Evolutionary conservation across 495 filamentous ascomycete species (phyloP).

Genomic region (Cenococcum geophilum): DNA sequence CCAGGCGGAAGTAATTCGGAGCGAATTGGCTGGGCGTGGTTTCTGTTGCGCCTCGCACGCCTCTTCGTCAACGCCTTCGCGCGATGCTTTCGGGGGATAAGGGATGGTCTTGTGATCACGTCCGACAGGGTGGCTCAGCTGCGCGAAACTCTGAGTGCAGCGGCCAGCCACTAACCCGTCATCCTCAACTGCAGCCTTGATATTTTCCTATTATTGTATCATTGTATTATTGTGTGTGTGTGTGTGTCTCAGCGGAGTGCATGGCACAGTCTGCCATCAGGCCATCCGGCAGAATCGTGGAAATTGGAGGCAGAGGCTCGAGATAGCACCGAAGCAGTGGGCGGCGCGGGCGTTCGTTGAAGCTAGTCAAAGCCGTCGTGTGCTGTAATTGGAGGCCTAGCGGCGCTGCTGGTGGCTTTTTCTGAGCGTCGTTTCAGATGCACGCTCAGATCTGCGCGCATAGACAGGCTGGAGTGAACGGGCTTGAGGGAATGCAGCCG

Average conservation of each 20-base stretch:
- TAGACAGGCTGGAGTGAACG: neutral
- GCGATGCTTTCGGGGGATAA: neutral
- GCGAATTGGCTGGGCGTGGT: neutral
- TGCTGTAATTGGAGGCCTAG: neutral
- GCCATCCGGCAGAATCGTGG: neutral
- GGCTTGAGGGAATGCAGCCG: neutral
- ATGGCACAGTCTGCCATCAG: neutral
- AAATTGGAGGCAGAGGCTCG: neutral
- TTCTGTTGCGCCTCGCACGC: neutral
- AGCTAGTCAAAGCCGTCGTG: no score
- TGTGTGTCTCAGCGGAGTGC: neutral
- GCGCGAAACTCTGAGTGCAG: neutral
- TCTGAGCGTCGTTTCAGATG: neutral
- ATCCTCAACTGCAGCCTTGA: neutral
- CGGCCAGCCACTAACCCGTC: neutral
- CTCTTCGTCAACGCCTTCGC: neutral
- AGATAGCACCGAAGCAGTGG: no score
- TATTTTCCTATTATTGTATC: no score
- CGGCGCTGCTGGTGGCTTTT: neutral
- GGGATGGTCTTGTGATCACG: neutral
- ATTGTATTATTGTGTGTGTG: neutral
- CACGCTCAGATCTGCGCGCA: neutral
- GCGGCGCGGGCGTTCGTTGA: no score
- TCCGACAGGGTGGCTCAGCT: slow-evolving; percentile 1
- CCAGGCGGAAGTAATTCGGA: neutral